Evolutionary conservation across 1,139 yeast species (phyloP).

Genomic region (Tardiomyces depauwii): DNA sequence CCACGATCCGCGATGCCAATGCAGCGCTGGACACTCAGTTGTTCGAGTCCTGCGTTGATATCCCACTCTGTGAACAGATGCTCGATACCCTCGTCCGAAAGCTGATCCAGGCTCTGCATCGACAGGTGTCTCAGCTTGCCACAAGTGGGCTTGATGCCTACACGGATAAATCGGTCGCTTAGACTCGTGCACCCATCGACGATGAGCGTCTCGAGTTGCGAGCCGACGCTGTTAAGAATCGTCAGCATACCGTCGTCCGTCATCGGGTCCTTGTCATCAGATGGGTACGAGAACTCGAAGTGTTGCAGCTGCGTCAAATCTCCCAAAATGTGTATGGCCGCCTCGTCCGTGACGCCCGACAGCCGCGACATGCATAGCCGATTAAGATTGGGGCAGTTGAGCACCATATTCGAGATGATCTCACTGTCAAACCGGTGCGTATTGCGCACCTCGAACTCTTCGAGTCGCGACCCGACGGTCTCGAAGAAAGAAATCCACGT

Average conservation of each 20-base stretch:
- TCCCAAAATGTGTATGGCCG: slow-evolving; percentile 57
- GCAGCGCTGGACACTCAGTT: slow-evolving; percentile 58
- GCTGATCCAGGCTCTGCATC: slow-evolving; percentile 41
- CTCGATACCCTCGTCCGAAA: slow-evolving; percentile 56
- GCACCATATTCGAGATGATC: slow-evolving; percentile 51
- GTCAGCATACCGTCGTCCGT: slow-evolving; percentile 66
- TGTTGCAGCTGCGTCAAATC: slow-evolving; percentile 41
- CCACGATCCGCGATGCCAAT: slow-evolving; percentile 52
- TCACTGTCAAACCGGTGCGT: slow-evolving; percentile 75
- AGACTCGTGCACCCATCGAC: slow-evolving; percentile 65
- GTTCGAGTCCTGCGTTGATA: slow-evolving; percentile 47
- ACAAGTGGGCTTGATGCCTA: slow-evolving; percentile 53
- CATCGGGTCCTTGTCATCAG: slow-evolving; percentile 38
- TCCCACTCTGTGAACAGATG: slow-evolving; percentile 44
- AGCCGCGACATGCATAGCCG: slow-evolving; percentile 49
- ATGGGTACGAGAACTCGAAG: slow-evolving; percentile 47
- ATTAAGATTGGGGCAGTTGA: slow-evolving; percentile 41
- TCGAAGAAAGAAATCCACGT: slow-evolving; percentile 71
- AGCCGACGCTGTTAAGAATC: slow-evolving; percentile 51
- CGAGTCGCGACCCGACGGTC: slow-evolving; percentile 34
- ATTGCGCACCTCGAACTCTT: slow-evolving; percentile 53
- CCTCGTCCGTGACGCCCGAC: slow-evolving; percentile 54
- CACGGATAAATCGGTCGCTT: slow-evolving; percentile 50
- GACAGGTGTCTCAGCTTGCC: slow-evolving; percentile 43
- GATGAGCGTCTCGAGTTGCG: slow-evolving; percentile 42